phyloP scores from a whole-genome alignment of 2,329 filamentous ascomycete species.

The Aureobasidium sp. region DNA sequence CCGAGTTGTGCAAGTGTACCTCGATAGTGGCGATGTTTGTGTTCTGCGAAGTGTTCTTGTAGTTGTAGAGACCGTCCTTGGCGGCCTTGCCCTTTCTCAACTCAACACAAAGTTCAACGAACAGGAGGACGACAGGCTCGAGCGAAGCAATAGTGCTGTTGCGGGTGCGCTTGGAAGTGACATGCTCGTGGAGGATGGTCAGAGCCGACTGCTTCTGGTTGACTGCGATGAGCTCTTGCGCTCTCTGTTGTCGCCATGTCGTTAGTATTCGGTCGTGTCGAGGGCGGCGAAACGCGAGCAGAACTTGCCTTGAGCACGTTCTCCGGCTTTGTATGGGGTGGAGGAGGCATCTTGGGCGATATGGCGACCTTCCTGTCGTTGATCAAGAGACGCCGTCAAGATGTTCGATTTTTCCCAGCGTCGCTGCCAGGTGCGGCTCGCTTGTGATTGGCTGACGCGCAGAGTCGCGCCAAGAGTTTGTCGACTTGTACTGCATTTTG shows the following conservation, averaged over 20 bases:
- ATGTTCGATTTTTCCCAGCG: constrained; percentile 6
- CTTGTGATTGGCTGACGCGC: constrained; percentile 4
- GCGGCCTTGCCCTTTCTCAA: constrained; percentile 96
- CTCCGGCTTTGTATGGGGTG: constrained; percentile 94
- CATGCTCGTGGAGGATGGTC: constrained; percentile 95
- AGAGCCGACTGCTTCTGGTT: constrained; percentile 87
- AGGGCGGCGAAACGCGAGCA: neutral
- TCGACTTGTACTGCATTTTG: neutral
- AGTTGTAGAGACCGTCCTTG: constrained; percentile 98
- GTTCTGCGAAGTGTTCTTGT: constrained; percentile 99
- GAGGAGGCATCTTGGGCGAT: constrained; percentile 68
- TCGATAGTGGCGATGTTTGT: constrained; percentile 98
- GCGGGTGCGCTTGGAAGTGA: constrained; percentile 94
- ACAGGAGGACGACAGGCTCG: constrained; percentile 96
- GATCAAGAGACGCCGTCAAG: constrained; percentile 5
- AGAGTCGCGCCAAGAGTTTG: neutral
- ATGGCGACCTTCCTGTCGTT: constrained; percentile 8
- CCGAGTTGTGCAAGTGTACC: constrained; percentile 39
- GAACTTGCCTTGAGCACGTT: constrained; percentile 78
- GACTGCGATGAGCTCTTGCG: constrained; percentile 97
- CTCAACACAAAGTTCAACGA: constrained; percentile 94
- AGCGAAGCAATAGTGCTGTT: constrained; percentile 94
- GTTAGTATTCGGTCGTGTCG: constrained; percentile 12
- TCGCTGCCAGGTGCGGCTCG: constrained; percentile 4
- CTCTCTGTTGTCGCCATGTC: constrained; percentile 47